Base-by-base conservation (phyloP, 176 grass and related monocot species). In the Aegilops longissima region DNA sequence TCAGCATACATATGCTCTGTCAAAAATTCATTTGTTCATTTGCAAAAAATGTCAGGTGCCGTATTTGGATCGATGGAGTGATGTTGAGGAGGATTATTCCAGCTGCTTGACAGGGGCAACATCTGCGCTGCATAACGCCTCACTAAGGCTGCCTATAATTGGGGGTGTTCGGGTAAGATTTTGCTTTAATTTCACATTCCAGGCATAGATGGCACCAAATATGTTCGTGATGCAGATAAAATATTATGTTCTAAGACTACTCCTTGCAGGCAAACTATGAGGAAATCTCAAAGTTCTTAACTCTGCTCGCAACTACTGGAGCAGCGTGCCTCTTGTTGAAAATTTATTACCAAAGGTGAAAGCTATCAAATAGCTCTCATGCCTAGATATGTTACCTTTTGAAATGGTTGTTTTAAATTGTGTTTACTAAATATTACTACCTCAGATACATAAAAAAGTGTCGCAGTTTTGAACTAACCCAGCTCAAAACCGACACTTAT, bases 311-410 rank as follows among this genome's bases (percentile, higher is more conserved):
- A 93, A 69, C 29, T 89, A 23, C 36, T 98, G 18, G 92, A 94
- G 73, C 92, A 34, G 25, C 81, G 21, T 89, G 4, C 76, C 87
- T 42, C 83, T 25, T 81, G 69, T 96, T 1, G n/a, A 30, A 38
- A 91, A 83, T 63, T 87, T 94, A 34, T 68, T 94, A 49, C 88
- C 92, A 16, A 94, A 86, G 90, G 97, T 98, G 69, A 95, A 62
- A 68, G 49, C 25, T 70, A 11, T 40, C 61, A 67, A 71, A 56
- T 25, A 1, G 3, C 4, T 45, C 1, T 71, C 13, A 51, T 65
- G 42, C 12, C 16, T 78, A 34, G 21, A 64, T 3, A 82, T 83
- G 4, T 76, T 31, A 29, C 49, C 45, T 31, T 52, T 49, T 31
- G 9, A 76, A 30, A 4, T 2, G 8, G 17, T 18, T 52, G 38